phyloP scores from a whole-genome alignment of 2,329 filamentous ascomycete species.

The Aureobasidium vineae region DNA sequence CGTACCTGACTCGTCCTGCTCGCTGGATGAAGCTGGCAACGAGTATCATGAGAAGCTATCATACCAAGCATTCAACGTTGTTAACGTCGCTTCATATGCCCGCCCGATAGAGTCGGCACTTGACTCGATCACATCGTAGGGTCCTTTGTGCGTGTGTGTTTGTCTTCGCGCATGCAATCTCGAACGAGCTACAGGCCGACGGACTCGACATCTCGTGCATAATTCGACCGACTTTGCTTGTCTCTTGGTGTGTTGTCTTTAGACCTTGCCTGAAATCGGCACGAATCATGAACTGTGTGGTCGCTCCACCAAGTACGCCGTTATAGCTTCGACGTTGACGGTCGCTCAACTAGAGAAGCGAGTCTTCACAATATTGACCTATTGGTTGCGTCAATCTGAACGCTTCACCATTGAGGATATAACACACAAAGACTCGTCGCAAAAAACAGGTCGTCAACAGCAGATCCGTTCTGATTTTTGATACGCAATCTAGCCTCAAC shows the following conservation, averaged over 20 bases:
- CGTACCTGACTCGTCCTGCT: background rate
- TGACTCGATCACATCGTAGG: background rate
- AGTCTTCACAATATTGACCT: conserved; percentile 12
- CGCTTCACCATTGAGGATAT: background rate
- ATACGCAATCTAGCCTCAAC: background rate
- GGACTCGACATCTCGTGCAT: background rate
- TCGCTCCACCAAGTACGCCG: background rate
- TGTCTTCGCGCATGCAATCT: background rate
- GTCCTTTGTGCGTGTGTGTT: background rate
- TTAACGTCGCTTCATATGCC: background rate
- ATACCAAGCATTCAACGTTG: conserved; percentile 19
- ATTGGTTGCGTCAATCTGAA: background rate
- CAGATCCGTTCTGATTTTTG: background rate
- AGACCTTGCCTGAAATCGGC: background rate
- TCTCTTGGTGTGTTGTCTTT: background rate
- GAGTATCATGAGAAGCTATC: background rate
- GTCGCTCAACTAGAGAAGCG: conserved; percentile 1
- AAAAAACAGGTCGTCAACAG: background rate
- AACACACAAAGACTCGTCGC: background rate
- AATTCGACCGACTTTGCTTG: background rate
- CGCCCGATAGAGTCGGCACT: background rate
- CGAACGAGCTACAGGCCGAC: background rate
- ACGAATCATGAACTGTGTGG: background rate
- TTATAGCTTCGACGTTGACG: conserved; percentile 13
- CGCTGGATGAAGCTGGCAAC: background rate